Percentiles rank a stretch among this genome's conserved stretches.
Evolutionary conservation across 441 rosid species (phyloP).

Genomic region (Corymbia calophylla): DNA sequence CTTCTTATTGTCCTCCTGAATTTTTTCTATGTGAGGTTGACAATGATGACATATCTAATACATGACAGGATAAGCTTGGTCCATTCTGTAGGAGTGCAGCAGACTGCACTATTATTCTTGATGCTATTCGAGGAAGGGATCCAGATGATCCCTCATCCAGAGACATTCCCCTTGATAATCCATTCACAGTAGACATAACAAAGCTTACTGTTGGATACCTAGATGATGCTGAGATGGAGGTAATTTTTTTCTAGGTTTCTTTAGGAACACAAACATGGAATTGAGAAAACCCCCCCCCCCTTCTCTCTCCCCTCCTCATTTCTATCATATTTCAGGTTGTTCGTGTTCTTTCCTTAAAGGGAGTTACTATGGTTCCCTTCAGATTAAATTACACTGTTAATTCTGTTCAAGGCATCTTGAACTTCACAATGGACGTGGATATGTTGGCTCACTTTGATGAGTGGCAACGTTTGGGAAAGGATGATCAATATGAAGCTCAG

Average conservation of each 20-base stretch:
- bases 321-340: conserved; percentile 42
- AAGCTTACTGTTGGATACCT: conserved; percentile 77
- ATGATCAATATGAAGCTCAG: conserved; percentile 73
- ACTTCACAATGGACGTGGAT: conserved; percentile 83
- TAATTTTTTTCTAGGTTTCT: conserved; percentile 3
- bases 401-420: conserved; percentile 77
- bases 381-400: conserved; percentile 64
- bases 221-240: conserved; percentile 94
- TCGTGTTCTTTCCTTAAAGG: conserved; percentile 61
- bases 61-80: conserved; percentile 78
- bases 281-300: neutral
- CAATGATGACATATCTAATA: neutral
- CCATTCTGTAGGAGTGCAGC: conserved; percentile 82
- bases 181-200: conserved; percentile 69
- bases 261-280: neutral
- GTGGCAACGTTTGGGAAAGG: conserved; percentile 72
- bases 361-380: conserved; percentile 79
- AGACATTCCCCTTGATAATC: conserved; percentile 54
- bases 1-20: neutral
- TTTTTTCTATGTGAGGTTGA: neutral
- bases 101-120: conserved; percentile 64
- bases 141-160: conserved; percentile 74
- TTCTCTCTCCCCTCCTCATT: neutral
- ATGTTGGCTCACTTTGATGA: conserved; percentile 88
- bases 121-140: conserved; percentile 72